Percentiles rank a stretch among this genome's conserved stretches.
phyloP scores from a whole-genome alignment of 257 asterid species.

The Dorcoceras hygrometricum region DNA sequence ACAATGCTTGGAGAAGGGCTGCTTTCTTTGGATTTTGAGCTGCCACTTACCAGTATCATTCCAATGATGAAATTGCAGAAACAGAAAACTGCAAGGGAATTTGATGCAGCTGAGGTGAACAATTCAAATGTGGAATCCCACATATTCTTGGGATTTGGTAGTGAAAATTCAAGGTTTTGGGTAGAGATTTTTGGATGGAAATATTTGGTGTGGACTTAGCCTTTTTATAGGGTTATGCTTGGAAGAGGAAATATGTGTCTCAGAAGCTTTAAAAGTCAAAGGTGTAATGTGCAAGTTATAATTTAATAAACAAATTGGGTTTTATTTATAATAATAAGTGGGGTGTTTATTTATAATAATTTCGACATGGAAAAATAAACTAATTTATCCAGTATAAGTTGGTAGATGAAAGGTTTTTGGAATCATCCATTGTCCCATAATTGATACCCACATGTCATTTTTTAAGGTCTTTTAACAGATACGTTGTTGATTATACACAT shows the following conservation, averaged over 20 bases:
- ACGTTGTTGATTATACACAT: too few relatives aligned
- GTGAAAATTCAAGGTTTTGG: neutral
- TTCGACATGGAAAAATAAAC: too few relatives aligned
- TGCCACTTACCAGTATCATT: constrained; percentile 37
- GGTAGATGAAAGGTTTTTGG: too few relatives aligned
- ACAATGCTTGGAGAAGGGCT: constrained; percentile 12
- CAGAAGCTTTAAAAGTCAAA: constrained; percentile 26
- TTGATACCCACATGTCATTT: too few relatives aligned
- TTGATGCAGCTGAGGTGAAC: constrained; percentile 51
- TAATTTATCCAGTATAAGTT: too few relatives aligned
- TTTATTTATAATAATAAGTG: too few relatives aligned
- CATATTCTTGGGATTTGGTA: constrained; percentile 22
- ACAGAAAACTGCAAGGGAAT: constrained; percentile 54
- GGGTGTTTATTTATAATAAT: too few relatives aligned
- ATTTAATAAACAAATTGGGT: too few relatives aligned
- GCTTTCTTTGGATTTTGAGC: constrained; percentile 29
- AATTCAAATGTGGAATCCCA: constrained; percentile 45
- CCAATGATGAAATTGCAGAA: constrained; percentile 60
- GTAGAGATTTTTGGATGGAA: neutral
- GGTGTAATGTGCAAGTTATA: neutral
- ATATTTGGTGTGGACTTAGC: neutral
- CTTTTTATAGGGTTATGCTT: constrained; percentile 21
- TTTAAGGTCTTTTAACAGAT: too few relatives aligned
- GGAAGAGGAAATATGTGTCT: constrained; percentile 21
- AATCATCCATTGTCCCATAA: too few relatives aligned